These are phyloP conservation scores for Metroxylon sagu DNA, from an alignment of 176 grass and related monocot genomes.

Conservation along the genomic window DNA sequence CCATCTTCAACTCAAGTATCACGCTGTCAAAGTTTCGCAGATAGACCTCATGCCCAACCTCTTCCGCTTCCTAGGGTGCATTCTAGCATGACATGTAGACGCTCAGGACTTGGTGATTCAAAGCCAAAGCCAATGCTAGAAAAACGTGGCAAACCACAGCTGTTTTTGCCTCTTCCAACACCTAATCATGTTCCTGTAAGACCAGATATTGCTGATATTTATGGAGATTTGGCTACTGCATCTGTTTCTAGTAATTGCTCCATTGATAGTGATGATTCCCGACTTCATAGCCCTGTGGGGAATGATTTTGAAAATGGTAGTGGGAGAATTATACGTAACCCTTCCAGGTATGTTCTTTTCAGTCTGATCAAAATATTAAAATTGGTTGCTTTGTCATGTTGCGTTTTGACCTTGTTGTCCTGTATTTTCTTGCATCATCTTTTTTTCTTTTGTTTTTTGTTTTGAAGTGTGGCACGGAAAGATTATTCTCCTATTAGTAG, in stretches of 20 bases:
- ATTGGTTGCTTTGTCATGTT: too few relatives aligned
- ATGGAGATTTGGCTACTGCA: conserved; percentile 49
- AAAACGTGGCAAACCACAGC: conserved; percentile 5
- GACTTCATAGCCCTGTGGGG: conserved; percentile 64
- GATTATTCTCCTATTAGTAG: conserved; percentile 34
- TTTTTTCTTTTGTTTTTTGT: conserved; percentile 19
- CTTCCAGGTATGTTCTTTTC: conserved; percentile 24
- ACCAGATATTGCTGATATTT: conserved; percentile 39
- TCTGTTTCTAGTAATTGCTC: conserved; percentile 94
- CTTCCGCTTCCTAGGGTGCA: too few relatives aligned
- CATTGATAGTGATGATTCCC: conserved; percentile 76
- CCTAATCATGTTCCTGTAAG: conserved; percentile 44
- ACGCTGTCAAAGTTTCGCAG: too few relatives aligned
- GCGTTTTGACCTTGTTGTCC: conserved; percentile 8
- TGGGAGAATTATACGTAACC: conserved; percentile 30
- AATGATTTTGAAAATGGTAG: conserved; percentile 52
- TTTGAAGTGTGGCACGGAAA: conserved; percentile 50
- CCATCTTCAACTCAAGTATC: too few relatives aligned
- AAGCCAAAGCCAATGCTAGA: too few relatives aligned
- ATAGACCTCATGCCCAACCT: too few relatives aligned
- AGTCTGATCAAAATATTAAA: conserved; percentile 6
- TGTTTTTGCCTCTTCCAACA: conserved; percentile 49
- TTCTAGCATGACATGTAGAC: not conserved
- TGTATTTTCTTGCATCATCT: not conserved
- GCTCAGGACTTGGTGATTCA: conserved; percentile 17